Evolutionary conservation across 1,284 basidiomycete species (phyloP).

Genomic region (Cutaneotrichosporon sp.): DNA sequence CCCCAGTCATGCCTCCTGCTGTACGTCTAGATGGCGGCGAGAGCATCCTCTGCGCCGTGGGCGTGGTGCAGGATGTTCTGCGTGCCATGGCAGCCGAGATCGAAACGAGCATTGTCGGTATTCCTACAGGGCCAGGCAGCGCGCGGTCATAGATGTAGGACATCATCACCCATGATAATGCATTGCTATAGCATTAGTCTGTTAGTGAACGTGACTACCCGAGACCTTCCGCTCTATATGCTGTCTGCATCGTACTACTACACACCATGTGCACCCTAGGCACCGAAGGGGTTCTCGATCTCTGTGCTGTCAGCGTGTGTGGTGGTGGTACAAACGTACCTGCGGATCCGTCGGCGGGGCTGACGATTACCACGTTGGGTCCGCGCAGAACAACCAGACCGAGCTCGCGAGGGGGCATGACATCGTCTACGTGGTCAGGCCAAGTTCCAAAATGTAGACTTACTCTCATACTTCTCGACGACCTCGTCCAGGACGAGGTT

Average conservation of each 20-base stretch:
- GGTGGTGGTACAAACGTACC: constrained; percentile 27
- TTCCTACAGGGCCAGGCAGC: not conserved
- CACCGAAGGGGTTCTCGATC: constrained; percentile 47
- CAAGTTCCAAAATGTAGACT: constrained; percentile 12
- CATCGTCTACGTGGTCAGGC: constrained; percentile 55
- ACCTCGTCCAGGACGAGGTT: constrained; percentile 66
- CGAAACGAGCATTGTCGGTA: constrained; percentile 12
- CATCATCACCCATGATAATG: constrained; percentile 4
- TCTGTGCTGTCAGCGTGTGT: constrained; percentile 22
- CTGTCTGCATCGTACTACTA: constrained; percentile 1
- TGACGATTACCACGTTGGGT: constrained; percentile 84
- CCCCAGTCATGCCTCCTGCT: constrained; percentile 6
- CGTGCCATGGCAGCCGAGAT: constrained; percentile 14
- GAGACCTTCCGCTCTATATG: too few relatives aligned
- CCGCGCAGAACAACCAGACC: constrained; percentile 85
- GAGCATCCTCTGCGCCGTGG: constrained; percentile 9
- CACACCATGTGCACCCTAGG: not conserved
- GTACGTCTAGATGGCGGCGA: constrained; percentile 11
- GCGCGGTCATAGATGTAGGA: not conserved
- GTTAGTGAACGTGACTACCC: not conserved
- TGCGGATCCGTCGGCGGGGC: constrained; percentile 85
- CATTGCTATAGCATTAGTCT: constrained; percentile 7
- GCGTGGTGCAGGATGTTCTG: constrained; percentile 16
- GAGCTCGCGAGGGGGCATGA: constrained; percentile 59
- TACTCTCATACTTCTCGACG: constrained; percentile 48